Evolutionary conservation across 495 filamentous ascomycete species (phyloP), one percentile per base, ranked within the genome.

Genomic region (Talaromyces stipitatus): DNA sequence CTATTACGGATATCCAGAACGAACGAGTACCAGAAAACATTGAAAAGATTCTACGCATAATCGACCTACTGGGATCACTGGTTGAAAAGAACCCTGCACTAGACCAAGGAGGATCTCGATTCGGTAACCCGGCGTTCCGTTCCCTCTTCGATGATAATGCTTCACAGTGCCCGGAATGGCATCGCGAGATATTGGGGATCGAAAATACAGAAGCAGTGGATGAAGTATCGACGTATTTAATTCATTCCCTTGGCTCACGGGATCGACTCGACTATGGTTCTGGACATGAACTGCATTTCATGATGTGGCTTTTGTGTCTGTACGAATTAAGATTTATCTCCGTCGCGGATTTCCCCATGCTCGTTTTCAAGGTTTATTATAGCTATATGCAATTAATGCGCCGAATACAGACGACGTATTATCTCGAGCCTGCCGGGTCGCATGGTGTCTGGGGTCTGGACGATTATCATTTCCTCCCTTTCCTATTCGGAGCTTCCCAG

Each of bases 361-460:
- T 97, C 9, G 83, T 90, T 3, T 83, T 96, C 45, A 75, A 79
- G 45, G 81, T 97, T 53, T 95, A 97, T 69, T 73, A 82, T 14
- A 82, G 84, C 43, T 89, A 98, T 64, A 78, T 97, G 64, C 74
- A 82, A 53, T 83, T 97, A 12, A 81, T 97, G 61, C 88, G 94
- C 29, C 83, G 82, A 22, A 76, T 99, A 18, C 92, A 97, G 61
- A 78, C 87, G 27, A 91, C 89, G 16, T 99, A 97, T 68, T 96
- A 90, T 32, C 86, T 99, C 20, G 94, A 99, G 66, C 94, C 94
- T 1, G 94, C 94, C 7, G 94, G 92, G 16, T 95, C 90, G 38
- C 92, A 97, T 67, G 92, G 92, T 16, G 92, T 97, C 48, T 97
- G 92, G 92, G 92, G 92, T 32, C 74, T 99, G 36, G 94, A 99